Base-by-base conservation (phyloP, 306 rosid genomes). In the Sphenostylis stenocarpa region DNA sequence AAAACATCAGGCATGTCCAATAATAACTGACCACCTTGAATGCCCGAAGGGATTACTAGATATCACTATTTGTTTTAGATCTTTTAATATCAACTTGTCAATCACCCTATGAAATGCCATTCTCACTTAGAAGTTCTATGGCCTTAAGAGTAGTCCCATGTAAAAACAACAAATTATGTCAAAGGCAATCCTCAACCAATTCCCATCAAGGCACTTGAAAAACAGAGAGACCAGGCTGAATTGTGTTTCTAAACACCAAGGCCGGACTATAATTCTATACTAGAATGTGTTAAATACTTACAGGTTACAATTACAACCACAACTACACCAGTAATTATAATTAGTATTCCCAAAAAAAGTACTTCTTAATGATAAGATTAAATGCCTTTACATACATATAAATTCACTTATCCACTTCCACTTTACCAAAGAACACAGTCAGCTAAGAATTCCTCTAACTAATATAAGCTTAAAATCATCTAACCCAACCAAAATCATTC, bases 401-500 rank as follows among this genome's bases (percentile, higher is more conserved):
- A 52, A 52, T 24, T 39, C 14, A 44, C 28, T 23, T 57, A 20
- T 28, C 34, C 7, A 62, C 41, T 26, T 51, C 45, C n/a, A 72
- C 43, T 39, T 41, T 51, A 65, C 67, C 13, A 4, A 33, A 56
- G 26, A 72, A 39, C 20, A 51, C 29, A 56, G 56, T 41, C 5
- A 48, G 23, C 33, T 8, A 20, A 10, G 47, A 53, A 52, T 20
- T 5, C 63, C 57, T 51, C 70, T 7, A 60, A 36, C 14, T 49
- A 69, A 39, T 44, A 21, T 63, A 36, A 36, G 12, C 41, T 8
- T 36, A 36, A 36, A 38, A 9, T 38, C 39, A 38, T 38, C 43
- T 38, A 38, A 38, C n/a, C 68, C 4, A 65, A 28, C 23, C 57
- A 81, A 67, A 67, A 6, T n/a, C 79, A 72, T 34, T 70, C 57